Evolutionary conservation across 345 rosid species (phyloP), one percentile per base, ranked within the genome.

Genomic region (Reutealis trisperma): DNA sequence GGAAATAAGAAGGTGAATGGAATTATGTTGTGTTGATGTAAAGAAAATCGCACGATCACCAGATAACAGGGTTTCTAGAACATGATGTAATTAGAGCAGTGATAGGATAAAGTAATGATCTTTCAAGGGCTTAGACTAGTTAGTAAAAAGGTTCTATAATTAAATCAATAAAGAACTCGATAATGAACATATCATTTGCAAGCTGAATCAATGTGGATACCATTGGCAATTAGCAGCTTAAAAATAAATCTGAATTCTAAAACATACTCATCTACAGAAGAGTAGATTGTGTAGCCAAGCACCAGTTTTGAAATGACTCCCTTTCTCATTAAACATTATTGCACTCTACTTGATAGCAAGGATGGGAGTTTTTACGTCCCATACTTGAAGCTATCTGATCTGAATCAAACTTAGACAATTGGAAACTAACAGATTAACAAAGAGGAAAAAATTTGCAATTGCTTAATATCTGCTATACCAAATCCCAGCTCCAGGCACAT

Each of bases 351-450:
- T 44, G 24, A 66, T 41, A 44, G 37, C 68, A 19, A 19, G 3
- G 13, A 6, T 6, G 37, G 34, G 25, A 27, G 25, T 47, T 61
- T 10, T 22, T 49, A 73, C 47, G 22, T 25, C 8, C 15, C 65
- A 73, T 45, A 44, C 24, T 73, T 67, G 68, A 63, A 63, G 45
- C n/a, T 32, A 75, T n/a, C 1, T 34, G 63, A 63, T 63, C 77
- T 27, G 18, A 27, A 63, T 8, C 44, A 15, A 63, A 34, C 67
- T 75, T 75, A 60, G 49, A 64, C 21, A 41, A 75, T 32, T 4
- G 61, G 32, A 63, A 6, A 34, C 59, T 45, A 61, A 49, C 75
- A 60, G 24, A 34, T 49, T 51, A 52, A 24, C 13, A 68, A 34
- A 69, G 57, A 69, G 42, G 51, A 19, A 68, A 22, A n/a, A 16